Percentiles rank a stretch among this genome's conserved stretches.
Conservation (phyloP, 371 early-diverging fungal genomes). For the Apophysomyces variabilis region DNA sequence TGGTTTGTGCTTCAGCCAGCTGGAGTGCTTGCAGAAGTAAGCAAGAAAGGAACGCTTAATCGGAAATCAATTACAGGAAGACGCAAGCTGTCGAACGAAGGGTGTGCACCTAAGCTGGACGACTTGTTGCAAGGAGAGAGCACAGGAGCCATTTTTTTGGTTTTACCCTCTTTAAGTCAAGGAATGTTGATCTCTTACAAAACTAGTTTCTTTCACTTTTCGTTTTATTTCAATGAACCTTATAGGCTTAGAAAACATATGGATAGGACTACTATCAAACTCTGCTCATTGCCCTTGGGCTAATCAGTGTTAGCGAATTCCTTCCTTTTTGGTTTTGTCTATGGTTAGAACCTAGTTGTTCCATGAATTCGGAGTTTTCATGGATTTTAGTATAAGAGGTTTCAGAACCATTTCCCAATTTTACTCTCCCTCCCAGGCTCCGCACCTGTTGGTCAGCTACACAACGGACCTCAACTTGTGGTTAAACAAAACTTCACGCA, state of each 20-base stretch:
- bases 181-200: neutral
- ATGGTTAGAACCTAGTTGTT: neutral
- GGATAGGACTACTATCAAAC: slow-evolving; percentile 27
- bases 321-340: slow-evolving; percentile 18
- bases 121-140: too few relatives aligned
- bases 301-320: slow-evolving; percentile 25
- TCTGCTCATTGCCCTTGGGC: slow-evolving; percentile 18
- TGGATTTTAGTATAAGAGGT: neutral
- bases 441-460: neutral
- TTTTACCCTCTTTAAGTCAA: too few relatives aligned
- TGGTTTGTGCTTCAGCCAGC: too few relatives aligned
- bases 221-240: neutral
- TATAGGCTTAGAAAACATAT: slow-evolving; percentile 4
- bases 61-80: too few relatives aligned
- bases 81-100: too few relatives aligned
- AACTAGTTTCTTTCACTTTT: neutral
- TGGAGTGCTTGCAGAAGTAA: too few relatives aligned
- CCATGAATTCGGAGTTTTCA: slow-evolving; percentile 6
- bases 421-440: neutral
- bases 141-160: too few relatives aligned
- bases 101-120: too few relatives aligned
- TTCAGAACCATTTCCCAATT: neutral
- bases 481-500: neutral
- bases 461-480: neutral
- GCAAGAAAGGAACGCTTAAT: too few relatives aligned